Percentiles rank a stretch among this genome's conserved stretches.
Conservation (phyloP, 768 basidiomycete species). For the Lyophyllum semitale region DNA sequence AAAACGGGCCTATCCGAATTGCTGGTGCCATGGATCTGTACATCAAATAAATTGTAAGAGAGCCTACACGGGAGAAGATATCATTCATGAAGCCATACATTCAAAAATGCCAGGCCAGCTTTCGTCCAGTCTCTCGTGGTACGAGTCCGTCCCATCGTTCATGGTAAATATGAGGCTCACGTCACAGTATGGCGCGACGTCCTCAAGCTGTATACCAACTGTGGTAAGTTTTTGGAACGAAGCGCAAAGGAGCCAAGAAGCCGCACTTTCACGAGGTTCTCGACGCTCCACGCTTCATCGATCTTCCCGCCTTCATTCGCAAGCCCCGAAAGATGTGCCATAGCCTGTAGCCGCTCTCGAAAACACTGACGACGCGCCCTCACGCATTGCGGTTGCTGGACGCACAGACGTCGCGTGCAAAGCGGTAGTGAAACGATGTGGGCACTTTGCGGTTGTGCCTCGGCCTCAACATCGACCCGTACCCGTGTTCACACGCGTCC, state of each 20-base stretch:
- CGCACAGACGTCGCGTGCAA: slow-evolving; percentile 67
- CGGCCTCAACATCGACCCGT: slow-evolving; percentile 87
- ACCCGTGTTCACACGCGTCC: slow-evolving; percentile 93
- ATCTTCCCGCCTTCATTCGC: slow-evolving; percentile 36
- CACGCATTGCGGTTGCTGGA: slow-evolving; percentile 66
- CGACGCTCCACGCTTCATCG: slow-evolving; percentile 64
- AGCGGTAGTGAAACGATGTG: slow-evolving; percentile 79
- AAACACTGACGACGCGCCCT: slow-evolving; percentile 80
- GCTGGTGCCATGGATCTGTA: too few species aligned
- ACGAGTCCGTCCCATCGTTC: too few species aligned
- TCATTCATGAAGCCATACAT: too few species aligned
- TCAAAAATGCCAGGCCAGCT: too few species aligned
- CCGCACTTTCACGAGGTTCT: slow-evolving; percentile 61
- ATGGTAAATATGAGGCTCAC: too few species aligned
- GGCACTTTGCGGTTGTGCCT: slow-evolving; percentile 91
- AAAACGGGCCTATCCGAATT: too few species aligned
- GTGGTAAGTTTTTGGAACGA: background rate
- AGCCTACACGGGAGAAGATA: too few species aligned
- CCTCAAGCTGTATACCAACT: slow-evolving; percentile 54
- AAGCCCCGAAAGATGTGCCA: slow-evolving; percentile 81
- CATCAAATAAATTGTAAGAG: too few species aligned
- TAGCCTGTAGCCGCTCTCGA: slow-evolving; percentile 94
- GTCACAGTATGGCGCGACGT: too few species aligned
- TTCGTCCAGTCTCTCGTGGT: too few species aligned
- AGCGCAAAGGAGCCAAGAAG: background rate